A percentile compares a stretch with the other conserved stretches of the same genome.
Evolutionary conservation across 2,329 filamentous ascomycete species (phyloP).

Genomic region (Neofusicoccum umdonicola): DNA sequence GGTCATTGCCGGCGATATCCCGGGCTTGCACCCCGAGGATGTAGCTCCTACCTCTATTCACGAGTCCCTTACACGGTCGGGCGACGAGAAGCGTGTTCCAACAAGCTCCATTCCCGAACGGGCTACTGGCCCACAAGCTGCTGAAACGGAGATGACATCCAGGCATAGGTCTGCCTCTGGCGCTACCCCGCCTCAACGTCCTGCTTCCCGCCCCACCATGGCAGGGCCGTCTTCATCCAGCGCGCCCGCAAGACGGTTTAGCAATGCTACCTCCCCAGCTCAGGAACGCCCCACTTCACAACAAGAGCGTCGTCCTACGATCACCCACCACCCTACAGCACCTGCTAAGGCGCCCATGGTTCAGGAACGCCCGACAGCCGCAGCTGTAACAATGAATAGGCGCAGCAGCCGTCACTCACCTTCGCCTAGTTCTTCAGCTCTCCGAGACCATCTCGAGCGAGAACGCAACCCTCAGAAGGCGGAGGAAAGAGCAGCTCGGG

Average conservation of each 20-base stretch:
- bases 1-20: constrained; percentile 73
- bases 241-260: constrained; percentile 23
- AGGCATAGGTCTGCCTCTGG: constrained; percentile 1
- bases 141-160: constrained; percentile 3
- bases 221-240: not conserved
- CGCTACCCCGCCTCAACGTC: not conserved
- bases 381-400: constrained; percentile 55
- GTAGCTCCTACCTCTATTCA: constrained; percentile 34
- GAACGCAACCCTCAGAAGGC: constrained; percentile 42
- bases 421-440: constrained; percentile 45
- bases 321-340: constrained; percentile 46
- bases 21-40: constrained; percentile 78
- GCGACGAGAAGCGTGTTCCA: not conserved
- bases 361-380: constrained; percentile 36
- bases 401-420: constrained; percentile 56
- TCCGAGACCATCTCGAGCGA: constrained; percentile 48
- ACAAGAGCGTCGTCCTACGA: constrained; percentile 44
- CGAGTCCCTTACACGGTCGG: not conserved
- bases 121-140: not conserved
- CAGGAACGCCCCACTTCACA: constrained; percentile 31
- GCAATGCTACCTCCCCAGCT: constrained; percentile 32
- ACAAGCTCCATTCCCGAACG: not conserved
- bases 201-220: not conserved
- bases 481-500: constrained; percentile 38
- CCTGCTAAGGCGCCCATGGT: constrained; percentile 40